phyloP scores from a whole-genome alignment of 306 rosid genomes.

The Vigna angularis region DNA sequence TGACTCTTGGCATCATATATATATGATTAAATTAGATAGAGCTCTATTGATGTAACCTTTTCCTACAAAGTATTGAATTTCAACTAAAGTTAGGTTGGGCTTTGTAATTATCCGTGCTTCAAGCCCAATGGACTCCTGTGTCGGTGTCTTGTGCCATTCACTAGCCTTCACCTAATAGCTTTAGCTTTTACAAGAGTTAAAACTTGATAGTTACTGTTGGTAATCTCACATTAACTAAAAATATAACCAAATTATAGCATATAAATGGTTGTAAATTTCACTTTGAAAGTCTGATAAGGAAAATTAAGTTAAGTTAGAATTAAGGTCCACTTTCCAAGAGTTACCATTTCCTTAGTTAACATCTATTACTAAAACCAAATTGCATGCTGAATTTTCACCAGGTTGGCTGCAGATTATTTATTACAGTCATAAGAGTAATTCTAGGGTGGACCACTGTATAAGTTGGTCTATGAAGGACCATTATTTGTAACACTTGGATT shows the following conservation, averaged over 20 bases:
- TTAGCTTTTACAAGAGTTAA: background rate
- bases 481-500: too few species aligned
- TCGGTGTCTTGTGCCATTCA: background rate
- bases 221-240: too few species aligned
- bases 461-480: too few species aligned
- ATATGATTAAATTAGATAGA: slow-evolving; percentile 10
- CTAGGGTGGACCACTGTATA: too few species aligned
- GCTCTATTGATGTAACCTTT: slow-evolving; percentile 9
- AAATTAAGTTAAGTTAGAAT: too few species aligned
- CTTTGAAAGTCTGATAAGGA: too few species aligned
- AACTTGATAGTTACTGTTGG: slow-evolving; percentile 39
- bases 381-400: background rate
- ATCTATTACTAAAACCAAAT: background rate
- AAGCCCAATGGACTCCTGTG: background rate
- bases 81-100: background rate
- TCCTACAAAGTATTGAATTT: background rate
- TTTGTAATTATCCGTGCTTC: background rate
- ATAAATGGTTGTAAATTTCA: too few species aligned
- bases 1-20: background rate
- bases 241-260: too few species aligned
- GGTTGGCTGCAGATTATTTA: background rate
- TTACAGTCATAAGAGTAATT: background rate
- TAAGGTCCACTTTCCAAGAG: too few species aligned
- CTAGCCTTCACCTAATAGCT: slow-evolving; percentile 2
- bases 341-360: background rate